Base-by-base conservation (phyloP, 345 rosid species). In the Noccaea caerulescens region DNA sequence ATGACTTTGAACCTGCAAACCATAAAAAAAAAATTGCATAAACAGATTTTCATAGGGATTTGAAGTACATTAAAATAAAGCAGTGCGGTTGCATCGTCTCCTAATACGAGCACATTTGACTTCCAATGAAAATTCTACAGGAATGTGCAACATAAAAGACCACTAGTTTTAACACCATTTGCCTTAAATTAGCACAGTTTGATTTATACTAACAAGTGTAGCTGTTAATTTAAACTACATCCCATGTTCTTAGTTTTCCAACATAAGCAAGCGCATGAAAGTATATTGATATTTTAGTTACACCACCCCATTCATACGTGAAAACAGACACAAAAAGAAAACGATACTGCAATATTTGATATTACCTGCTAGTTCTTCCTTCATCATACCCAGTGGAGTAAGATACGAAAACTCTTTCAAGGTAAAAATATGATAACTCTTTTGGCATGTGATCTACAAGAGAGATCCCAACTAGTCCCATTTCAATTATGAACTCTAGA, bases 371-470 rank as follows among this genome's bases (percentile, higher is more conserved):
- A 38, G 97, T 88, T 62, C 86, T 75, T 68, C 99, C 99, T 71
- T 84, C 86, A 77, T 88, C 97, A 77, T 88, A 94, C 61, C 99
- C 96, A 66, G 90, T 91, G 27, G 95, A 89, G 81, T 91, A 94
- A 39, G 97, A 88, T 27, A 89, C 53, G 53, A 82, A 94, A 13
- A 91, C 88, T 78, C 87, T 84, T 73, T 94, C 96, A 63, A 91
- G 76, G 75, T 85, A 88, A 57, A 91, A 23, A 73, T 94, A 91
- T 41, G 84, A 82, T 43, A 91, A 82, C 76, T 94, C 99, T 80
- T 87, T 91, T 10, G 99, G 95, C 70, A 83, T 72, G 77, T 89
- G 96, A 74, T 94, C 97, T 58, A 91, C 83, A 59, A 91, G 76
- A 71, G 97, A 91, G 72, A 94, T 76, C 72, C 99, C 99, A 45